Evolutionary conservation across 192 early-diverging fungal species (phyloP).

Genomic region (Rhizophagus prolifer): DNA sequence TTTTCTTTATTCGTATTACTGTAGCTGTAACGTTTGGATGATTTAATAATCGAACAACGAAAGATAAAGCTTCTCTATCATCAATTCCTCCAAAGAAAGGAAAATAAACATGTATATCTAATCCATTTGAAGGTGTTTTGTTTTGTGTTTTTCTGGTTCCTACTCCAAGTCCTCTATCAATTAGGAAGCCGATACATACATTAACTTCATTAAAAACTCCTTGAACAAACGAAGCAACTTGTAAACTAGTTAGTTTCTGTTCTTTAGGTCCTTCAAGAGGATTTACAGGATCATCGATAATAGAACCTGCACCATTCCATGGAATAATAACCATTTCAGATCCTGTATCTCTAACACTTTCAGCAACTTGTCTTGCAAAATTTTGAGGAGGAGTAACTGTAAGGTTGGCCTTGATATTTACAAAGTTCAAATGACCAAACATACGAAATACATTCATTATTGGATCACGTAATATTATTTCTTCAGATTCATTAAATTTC

Average conservation of each 20-base stretch:
- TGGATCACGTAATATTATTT: constrained; percentile 63
- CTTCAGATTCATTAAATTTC: constrained; percentile 65
- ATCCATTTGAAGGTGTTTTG: constrained; percentile 9
- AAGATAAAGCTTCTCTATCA: constrained; percentile 61
- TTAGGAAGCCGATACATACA: constrained; percentile 60
- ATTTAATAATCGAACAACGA: constrained; percentile 52
- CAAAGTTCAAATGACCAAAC: constrained; percentile 74
- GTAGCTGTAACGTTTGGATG: constrained; percentile 43
- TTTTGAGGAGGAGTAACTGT: constrained; percentile 60
- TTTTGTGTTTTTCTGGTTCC: constrained; percentile 29
- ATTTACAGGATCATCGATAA: constrained; percentile 11
- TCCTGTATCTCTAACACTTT: constrained; percentile 48
- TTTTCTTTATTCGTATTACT: constrained; percentile 47
- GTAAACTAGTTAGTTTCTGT: constrained; percentile 36
- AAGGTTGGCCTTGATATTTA: constrained; percentile 63
- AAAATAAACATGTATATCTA: constrained; percentile 48
- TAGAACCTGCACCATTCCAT: constrained; percentile 26
- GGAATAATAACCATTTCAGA: constrained; percentile 56
- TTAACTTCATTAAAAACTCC: constrained; percentile 40
- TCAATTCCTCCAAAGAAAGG: constrained; percentile 75
- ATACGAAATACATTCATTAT: constrained; percentile 81
- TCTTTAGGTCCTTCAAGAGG: not conserved
- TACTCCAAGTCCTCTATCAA: constrained; percentile 74
- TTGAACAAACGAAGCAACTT: constrained; percentile 52
- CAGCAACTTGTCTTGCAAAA: constrained; percentile 66